Base-by-base conservation (phyloP, 192 early-diverging fungal species). In the Coemansia pectinata region DNA sequence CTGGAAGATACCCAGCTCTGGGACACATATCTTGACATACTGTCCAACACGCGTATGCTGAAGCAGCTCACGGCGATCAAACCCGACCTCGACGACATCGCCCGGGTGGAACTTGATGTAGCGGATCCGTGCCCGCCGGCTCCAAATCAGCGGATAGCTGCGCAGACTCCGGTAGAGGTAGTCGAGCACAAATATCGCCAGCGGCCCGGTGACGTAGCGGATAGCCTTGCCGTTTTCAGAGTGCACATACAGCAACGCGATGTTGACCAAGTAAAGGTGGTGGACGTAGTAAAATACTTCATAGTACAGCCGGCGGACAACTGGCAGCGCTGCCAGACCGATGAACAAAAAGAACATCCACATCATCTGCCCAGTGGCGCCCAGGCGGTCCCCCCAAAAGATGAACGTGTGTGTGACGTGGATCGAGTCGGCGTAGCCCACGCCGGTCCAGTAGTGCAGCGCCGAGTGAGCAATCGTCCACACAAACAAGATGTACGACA, bases 211-310 rank as follows among this genome's bases (percentile, higher is more conserved):
- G 62, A 83, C 58, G 39, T 74, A 83, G 27, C 67, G 66, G 15
- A 70, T 62, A 15, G 75, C 86, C 65, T 89, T 75, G 65, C 88
- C 88, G 69, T 85, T 89, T 25, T 86, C 83, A 21, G 88, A 87
- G 65, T 95, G 93, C 64, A 92, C 75, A 60, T 91, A 90, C 31
- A 92, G 84, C 61, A 87, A 77, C 36, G 85, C 73, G 75, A 91
- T 92, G 81, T 90, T 93, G 21, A 87, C 78, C 41, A 93, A 47
- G 67, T 89, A 91, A 25, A 92, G 82, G 69, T 95, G 93, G 79
- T 95, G 93, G 74, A 90, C 82, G 73, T 90, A 91, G 88, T 91
- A 93, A 73, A 95, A 95, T 62, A 81, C 61, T 82, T 95, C 92
- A 76, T 93, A 95, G 65, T 89, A 82, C 57, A 78, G 53, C 31